These are phyloP conservation scores for Plasmodium cynomolgi DNA, from an alignment of 169 alveolate species.

Conservation along the genomic window DNA sequence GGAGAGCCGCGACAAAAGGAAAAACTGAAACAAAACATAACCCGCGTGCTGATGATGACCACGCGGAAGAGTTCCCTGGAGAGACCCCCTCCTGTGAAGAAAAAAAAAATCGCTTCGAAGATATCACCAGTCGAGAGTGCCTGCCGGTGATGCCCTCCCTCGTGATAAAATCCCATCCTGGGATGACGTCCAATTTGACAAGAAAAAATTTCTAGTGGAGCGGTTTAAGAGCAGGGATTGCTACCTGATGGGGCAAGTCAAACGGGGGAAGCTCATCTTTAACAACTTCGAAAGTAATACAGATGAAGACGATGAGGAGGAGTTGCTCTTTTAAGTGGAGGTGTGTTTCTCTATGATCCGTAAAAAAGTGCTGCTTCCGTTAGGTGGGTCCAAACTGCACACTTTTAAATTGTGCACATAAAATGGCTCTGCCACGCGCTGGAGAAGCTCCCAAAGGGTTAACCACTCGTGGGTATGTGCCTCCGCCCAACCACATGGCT, in stretches of 20 bases:
- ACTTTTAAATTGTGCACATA: neutral
- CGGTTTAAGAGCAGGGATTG: slow-evolving; percentile 53
- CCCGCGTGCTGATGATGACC: neutral
- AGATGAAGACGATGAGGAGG: slow-evolving; percentile 37
- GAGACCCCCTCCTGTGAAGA: neutral
- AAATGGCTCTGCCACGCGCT: neutral
- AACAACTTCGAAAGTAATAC: slow-evolving; percentile 45
- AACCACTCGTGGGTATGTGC: neutral
- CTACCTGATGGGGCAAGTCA: slow-evolving; percentile 46
- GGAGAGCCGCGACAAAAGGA: neutral
- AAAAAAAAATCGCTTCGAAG: neutral
- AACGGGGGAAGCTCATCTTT: slow-evolving; percentile 63
- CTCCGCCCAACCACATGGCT: neutral
- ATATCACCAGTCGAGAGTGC: neutral
- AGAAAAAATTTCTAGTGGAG: slow-evolving; percentile 52
- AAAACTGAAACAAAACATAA: neutral
- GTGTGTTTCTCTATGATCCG: neutral
- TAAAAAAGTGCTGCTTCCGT: neutral
- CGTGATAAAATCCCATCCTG: slow-evolving; percentile 50
- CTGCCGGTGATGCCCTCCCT: neutral
- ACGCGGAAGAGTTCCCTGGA: neutral
- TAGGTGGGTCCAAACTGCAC: neutral
- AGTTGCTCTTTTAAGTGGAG: slow-evolving; percentile 19
- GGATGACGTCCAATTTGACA: slow-evolving; percentile 58
- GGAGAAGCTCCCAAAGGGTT: neutral